Evolutionary conservation across 164 flowering plant species (phyloP).

Genomic region (Nelumbo lutea): DNA sequence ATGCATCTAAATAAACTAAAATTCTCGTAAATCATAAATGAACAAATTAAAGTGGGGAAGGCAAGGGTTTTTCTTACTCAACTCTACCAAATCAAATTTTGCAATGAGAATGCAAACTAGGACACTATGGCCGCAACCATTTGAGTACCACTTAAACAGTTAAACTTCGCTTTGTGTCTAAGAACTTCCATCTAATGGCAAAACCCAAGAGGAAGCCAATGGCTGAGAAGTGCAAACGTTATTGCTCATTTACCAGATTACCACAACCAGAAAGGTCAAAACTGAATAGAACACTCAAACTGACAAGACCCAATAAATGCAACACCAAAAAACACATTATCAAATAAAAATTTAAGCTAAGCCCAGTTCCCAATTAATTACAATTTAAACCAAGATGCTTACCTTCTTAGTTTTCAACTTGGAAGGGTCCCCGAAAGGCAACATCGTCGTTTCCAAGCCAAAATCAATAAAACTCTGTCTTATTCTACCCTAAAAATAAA

Average conservation of each 20-base stretch:
- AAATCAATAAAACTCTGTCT: neutral
- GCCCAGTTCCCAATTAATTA: neutral
- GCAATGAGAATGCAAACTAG: neutral
- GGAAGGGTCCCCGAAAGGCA: constrained; percentile 33
- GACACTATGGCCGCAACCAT: no score
- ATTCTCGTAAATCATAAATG: neutral
- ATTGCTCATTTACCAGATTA: no score
- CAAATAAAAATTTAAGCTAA: neutral
- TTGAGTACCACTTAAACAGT: no score
- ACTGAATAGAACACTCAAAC: no score
- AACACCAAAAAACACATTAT: no score
- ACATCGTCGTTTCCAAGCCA: constrained; percentile 29
- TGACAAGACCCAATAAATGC: neutral
- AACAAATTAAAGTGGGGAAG: neutral
- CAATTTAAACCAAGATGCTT: neutral
- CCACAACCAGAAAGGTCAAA: no score
- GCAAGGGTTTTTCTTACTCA: neutral
- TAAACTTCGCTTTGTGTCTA: neutral
- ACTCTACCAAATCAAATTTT: neutral
- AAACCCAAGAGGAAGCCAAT: no score
- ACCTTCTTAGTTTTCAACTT: constrained; percentile 51
- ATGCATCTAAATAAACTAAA: no score
- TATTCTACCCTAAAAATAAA: neutral
- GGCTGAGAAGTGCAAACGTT: no score
- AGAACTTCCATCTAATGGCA: no score